Conservation (phyloP, 2,329 filamentous ascomycete species). For the Teratosphaeriaceae sp. region DNA sequence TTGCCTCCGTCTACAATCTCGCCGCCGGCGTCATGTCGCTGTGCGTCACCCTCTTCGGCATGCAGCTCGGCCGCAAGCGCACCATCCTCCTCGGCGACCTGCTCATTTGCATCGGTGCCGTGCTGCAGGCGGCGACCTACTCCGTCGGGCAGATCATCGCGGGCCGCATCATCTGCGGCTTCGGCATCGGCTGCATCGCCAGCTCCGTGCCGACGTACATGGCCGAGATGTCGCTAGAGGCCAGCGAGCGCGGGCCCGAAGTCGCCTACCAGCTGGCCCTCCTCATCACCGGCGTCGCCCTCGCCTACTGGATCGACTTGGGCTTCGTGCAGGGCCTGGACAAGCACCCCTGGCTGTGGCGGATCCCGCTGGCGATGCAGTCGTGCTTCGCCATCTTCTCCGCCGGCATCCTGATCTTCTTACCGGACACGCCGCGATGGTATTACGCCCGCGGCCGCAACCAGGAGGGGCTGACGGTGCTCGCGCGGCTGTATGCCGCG, state of each 20-base stretch:
- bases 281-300: background rate
- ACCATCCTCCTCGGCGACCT: slow-evolving; percentile 25
- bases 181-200: slow-evolving; percentile 25
- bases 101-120: slow-evolving; percentile 24
- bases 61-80: slow-evolving; percentile 23
- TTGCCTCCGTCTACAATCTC: slow-evolving; percentile 20
- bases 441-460: slow-evolving; percentile 22
- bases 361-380: slow-evolving; percentile 30
- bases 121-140: slow-evolving; percentile 25
- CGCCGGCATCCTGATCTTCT: slow-evolving; percentile 17
- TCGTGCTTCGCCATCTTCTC: slow-evolving; percentile 27
- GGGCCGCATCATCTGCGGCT: slow-evolving; percentile 13
- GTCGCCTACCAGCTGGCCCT: slow-evolving; percentile 4
- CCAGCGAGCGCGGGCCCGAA: background rate
- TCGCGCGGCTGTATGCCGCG: slow-evolving; percentile 13
- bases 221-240: slow-evolving; percentile 2
- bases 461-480: slow-evolving; percentile 11
- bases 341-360: slow-evolving; percentile 24
- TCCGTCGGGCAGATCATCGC: slow-evolving; percentile 19
- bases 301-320: slow-evolving; percentile 9
- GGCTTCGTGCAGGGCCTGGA: slow-evolving; percentile 11
- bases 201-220: slow-evolving; percentile 18
- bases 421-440: slow-evolving; percentile 30
- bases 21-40: slow-evolving; percentile 19
- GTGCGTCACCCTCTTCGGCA: slow-evolving; percentile 18